A percentile compares a stretch with the other conserved stretches of the same genome.
Conservation (phyloP, 768 basidiomycete genomes). For the Neoboletus subvelutipes region DNA sequence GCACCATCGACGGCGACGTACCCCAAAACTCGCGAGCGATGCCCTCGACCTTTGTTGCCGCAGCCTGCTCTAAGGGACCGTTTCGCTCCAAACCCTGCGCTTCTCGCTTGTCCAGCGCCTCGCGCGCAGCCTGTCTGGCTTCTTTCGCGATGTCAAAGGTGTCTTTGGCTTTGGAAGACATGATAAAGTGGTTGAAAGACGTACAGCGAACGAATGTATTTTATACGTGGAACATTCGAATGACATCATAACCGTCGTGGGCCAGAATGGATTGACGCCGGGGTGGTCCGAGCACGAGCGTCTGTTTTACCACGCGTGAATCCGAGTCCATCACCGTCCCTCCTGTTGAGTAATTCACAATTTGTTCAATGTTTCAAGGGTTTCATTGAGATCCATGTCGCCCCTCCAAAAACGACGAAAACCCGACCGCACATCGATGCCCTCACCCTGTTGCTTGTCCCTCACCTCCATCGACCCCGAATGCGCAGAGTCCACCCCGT, state of each 20-base stretch:
- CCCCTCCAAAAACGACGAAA: not conserved
- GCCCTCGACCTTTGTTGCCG: not conserved
- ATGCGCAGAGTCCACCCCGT: constrained; percentile 1
- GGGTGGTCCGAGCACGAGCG: constrained; percentile 2
- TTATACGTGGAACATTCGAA: not conserved
- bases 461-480: not conserved
- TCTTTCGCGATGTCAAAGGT: not conserved
- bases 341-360: not conserved
- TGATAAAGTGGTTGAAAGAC: not conserved
- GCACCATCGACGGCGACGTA: not conserved
- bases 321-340: not conserved
- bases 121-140: not conserved
- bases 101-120: not conserved
- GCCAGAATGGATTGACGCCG: not conserved
- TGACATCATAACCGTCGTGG: not conserved
- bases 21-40: not conserved
- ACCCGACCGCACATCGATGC: not conserved
- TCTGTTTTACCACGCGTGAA: not conserved
- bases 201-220: not conserved
- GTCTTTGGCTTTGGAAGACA: not conserved
- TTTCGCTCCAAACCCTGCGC: not conserved
- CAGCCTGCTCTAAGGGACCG: not conserved
- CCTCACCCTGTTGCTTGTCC: not conserved
- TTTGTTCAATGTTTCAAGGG: not conserved
- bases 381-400: not conserved